A percentile compares a stretch with the other conserved stretches of the same genome.
Conservation (phyloP, 2,329 filamentous ascomycete genomes). For the Ceratocystis destructans region DNA sequence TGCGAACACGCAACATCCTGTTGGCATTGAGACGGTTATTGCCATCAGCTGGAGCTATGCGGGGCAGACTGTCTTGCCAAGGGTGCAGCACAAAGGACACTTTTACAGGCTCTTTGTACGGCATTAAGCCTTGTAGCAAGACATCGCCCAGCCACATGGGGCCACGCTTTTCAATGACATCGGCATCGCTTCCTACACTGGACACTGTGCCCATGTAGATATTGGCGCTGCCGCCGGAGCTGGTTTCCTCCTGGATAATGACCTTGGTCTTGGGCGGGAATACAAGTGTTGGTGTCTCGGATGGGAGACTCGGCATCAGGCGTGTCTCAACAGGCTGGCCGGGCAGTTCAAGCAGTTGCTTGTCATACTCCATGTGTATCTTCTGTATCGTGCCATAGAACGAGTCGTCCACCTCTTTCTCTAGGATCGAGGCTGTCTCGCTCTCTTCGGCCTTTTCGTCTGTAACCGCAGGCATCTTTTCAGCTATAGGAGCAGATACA, state of each 20-base stretch:
- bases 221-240: conserved; percentile 57
- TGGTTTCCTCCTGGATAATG: conserved; percentile 56
- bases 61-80: conserved; percentile 59
- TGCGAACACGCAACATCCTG: conserved; percentile 87
- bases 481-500: conserved; percentile 43
- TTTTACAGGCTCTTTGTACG: conserved; percentile 84
- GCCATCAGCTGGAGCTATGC: conserved; percentile 59
- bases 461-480: conserved; percentile 52
- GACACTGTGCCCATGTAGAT: conserved; percentile 82
- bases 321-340: conserved; percentile 44
- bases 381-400: conserved; percentile 60
- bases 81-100: conserved; percentile 88
- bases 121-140: conserved; percentile 66
- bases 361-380: conserved; percentile 60
- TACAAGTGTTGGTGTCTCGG: conserved; percentile 64
- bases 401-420: conserved; percentile 62
- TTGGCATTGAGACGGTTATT: conserved; percentile 93
- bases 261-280: conserved; percentile 53
- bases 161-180: conserved; percentile 70
- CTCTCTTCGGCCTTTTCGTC: conserved; percentile 66
- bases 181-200: conserved; percentile 60
- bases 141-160: conserved; percentile 90
- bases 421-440: conserved; percentile 49
- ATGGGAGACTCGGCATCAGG: conserved; percentile 54
- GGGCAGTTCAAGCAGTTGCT: conserved; percentile 43